Conservation (phyloP, 2,329 filamentous ascomycete genomes). For the Claviceps quebecensis region DNA sequence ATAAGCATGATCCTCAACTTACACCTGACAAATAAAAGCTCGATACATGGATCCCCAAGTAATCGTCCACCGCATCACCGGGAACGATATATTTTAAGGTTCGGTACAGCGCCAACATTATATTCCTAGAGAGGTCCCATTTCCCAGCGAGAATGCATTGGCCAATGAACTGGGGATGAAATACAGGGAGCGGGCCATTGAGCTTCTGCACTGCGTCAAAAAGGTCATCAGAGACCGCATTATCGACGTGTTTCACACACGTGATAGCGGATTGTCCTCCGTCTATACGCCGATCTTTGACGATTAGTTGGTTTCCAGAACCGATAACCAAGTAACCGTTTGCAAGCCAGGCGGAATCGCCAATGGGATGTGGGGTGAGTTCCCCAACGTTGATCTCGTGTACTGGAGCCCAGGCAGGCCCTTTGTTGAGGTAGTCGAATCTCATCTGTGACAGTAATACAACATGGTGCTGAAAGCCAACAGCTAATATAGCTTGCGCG, state of each 20-base stretch:
- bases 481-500: conserved; percentile 73
- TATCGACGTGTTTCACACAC: conserved; percentile 32
- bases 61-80: conserved; percentile 66
- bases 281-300: conserved; percentile 65
- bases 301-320: conserved; percentile 79
- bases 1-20: neutral
- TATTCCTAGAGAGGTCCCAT: conserved; percentile 51
- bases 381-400: conserved; percentile 70
- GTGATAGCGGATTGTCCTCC: conserved; percentile 45
- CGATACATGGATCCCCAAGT: conserved; percentile 43
- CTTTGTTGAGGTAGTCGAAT: conserved; percentile 80
- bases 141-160: conserved; percentile 80
- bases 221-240: conserved; percentile 47
- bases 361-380: conserved; percentile 77
- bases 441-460: conserved; percentile 74
- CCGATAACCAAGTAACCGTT: conserved; percentile 78
- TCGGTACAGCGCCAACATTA: conserved; percentile 59
- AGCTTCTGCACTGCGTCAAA: conserved; percentile 72
- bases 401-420: conserved; percentile 79
- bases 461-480: conserved; percentile 82
- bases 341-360: conserved; percentile 82
- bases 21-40: conserved; percentile 2
- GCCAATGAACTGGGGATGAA: conserved; percentile 81
- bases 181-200: conserved; percentile 77
- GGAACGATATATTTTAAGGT: conserved; percentile 72